These are phyloP conservation scores for Botrytis cinerea DNA, from an alignment of 2,329 filamentous ascomycete species.

Conservation along the genomic window DNA sequence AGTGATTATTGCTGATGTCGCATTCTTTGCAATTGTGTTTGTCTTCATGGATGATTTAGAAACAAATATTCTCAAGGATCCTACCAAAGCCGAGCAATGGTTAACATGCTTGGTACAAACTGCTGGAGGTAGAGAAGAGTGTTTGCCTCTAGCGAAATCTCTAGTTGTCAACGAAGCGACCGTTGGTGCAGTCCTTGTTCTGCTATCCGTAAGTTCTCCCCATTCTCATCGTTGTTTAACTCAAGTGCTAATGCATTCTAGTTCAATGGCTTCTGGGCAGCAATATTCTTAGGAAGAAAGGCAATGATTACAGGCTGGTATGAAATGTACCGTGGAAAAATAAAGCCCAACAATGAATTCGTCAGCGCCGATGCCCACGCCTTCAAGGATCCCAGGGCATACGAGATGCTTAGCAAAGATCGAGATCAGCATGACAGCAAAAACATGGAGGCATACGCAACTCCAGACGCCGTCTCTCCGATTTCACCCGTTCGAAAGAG, in stretches of 20 bases:
- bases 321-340: slow-evolving; percentile 58
- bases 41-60: slow-evolving; percentile 77
- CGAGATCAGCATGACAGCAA: slow-evolving; percentile 38
- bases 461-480: slow-evolving; percentile 29
- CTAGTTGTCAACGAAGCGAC: slow-evolving; percentile 76
- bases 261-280: slow-evolving; percentile 82
- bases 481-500: slow-evolving; percentile 35
- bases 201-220: slow-evolving; percentile 67
- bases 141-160: slow-evolving; percentile 58
- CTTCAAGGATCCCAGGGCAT: slow-evolving; percentile 67
- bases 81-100: slow-evolving; percentile 62
- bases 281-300: slow-evolving; percentile 77
- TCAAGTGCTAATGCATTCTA: slow-evolving; percentile 40
- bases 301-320: slow-evolving; percentile 87
- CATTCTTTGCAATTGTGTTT: slow-evolving; percentile 92
- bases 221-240: background rate
- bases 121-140: slow-evolving; percentile 64
- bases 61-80: slow-evolving; percentile 37
- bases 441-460: slow-evolving; percentile 35
- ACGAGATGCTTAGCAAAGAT: slow-evolving; percentile 71
- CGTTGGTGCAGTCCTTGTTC: slow-evolving; percentile 76
- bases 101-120: slow-evolving; percentile 65
- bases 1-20: slow-evolving; percentile 85
- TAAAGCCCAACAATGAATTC: slow-evolving; percentile 71
- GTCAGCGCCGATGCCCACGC: slow-evolving; percentile 75